Percentiles rank a stretch among this genome's conserved stretches.
Conservation (phyloP, 805 yeast species). For the Tetrapisispora arboricola region DNA sequence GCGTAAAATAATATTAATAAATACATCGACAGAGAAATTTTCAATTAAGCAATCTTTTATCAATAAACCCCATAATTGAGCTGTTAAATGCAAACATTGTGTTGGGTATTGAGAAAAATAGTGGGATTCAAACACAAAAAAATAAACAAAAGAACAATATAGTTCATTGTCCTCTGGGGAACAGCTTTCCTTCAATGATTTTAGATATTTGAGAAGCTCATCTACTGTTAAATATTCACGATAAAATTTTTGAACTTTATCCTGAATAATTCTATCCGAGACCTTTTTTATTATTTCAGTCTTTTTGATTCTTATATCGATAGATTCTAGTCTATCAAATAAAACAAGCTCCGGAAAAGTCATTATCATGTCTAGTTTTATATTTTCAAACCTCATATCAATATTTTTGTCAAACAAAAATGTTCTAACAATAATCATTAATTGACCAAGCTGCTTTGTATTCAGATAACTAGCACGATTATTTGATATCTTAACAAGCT, state of each 20-base stretch:
- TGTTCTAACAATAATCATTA: background rate
- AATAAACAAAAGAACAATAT: conserved; percentile 96
- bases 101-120: conserved; percentile 94
- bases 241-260: conserved; percentile 89
- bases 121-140: conserved; percentile 84
- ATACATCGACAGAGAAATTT: conserved; percentile 82
- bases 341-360: background rate
- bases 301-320: background rate
- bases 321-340: background rate
- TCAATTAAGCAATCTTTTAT: conserved; percentile 73
- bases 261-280: too few relatives aligned
- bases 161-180: conserved; percentile 84
- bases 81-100: conserved; percentile 86
- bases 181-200: conserved; percentile 63
- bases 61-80: conserved; percentile 86
- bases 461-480: background rate
- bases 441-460: background rate
- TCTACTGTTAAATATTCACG: conserved; percentile 80
- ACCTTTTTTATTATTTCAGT: too few relatives aligned
- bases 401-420: background rate
- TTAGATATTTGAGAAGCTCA: conserved; percentile 74
- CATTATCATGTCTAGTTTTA: background rate
- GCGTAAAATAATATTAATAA: conserved; percentile 74
- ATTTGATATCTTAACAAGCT: too few relatives aligned
- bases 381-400: background rate